Evolutionary conservation across 306 rosid genomes (phyloP), one percentile per base, ranked within the genome.

Genomic region (Dalbergia cochinchinensis): DNA sequence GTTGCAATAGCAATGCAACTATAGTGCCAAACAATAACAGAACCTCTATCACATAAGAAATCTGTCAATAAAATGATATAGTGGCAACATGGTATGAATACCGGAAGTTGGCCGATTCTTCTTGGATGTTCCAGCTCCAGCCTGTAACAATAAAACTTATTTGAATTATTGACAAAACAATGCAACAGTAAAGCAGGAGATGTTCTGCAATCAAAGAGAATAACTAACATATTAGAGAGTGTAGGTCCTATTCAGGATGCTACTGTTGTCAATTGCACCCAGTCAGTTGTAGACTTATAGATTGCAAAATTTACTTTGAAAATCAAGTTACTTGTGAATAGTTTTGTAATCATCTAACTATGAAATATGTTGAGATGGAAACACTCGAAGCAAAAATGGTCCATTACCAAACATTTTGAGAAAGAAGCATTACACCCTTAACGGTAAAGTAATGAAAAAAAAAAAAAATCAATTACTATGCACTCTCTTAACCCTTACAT

Each of bases 81-180:
- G 51, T 66, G 54, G 53, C 13, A 51, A 45, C 11, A 68, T 0
- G 15, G 33, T 14, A 69, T 37, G 37, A 63, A 69, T 78, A 94
- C 98, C 95, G 50, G 85, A 87, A 55, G 84, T 89, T 11, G 86
- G 78, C 10, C 90, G 86, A 81, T 68, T 83, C 73, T 78, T 83
- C 93, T 80, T 90, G 26, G 94, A 86, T 26, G 93, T 63, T 85
- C 94, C 97, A 78, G 89, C 90, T 77, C 89, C 94, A 6, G 76
- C 87, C 93, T 91, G 85, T 50, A 62, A 65, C 47, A 80, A 72
- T 35, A 63, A 76, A 78, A 73, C 48, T 50, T 73, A 34, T 62
- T 67, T 57, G 34, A 33, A 78, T 70, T 68, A 73, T 11, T 39
- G 14, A 69, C 80, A 73, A 0, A 41, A 67, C 60, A 74, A 45